Evolutionary conservation across 495 filamentous ascomycete genomes (phyloP), one percentile per base, ranked within the genome.

Genomic region (Podospora pseudoanserina): DNA sequence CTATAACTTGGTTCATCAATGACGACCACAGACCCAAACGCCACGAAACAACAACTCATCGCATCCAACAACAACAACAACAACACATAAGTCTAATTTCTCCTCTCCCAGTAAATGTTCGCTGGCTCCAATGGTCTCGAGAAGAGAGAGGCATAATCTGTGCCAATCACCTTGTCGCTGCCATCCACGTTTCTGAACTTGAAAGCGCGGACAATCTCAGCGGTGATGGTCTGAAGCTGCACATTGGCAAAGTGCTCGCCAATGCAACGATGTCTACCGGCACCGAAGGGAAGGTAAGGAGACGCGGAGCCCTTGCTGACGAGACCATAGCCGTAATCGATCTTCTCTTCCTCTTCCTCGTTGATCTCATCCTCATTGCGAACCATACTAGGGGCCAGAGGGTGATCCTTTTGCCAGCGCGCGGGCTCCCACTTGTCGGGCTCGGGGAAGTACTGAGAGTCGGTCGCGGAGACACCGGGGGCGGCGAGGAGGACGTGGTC

Each of bases 201-300:
- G 79, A 97, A 90, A 49, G 86, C 72, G 53, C 94, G 83, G 60
- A 97, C 89, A 61, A 94, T 82, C 34, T 86, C 89, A n/a, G 90
- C 91, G 61, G 90, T 80, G 71, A 99, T 96, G 13, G 91, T 92
- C 67, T 88, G 87, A 59, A 99, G 82, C 78, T 99, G 94, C 69
- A 97, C 84, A 76, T 96, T 96, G 65, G 95, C 95, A 76, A 97
- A 99, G 74, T 97, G 93, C 81, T 97, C 95, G 60, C 95, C 95
- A 74, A 99, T 97, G 78, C 95, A 99, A 11, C 95, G 81, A 79
- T 99, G 95, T 64, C 95, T 83, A 5, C 95, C 95, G 1, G 93
- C 95, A 2, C 95, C 95, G 75, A 99, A 99, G 0, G 95, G 95
- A 19, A 99, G 84, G 79, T 97, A 99, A 1, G 95, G 94, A 60